These are phyloP conservation scores for Saksenaea oblongispora DNA, from an alignment of 371 early-diverging fungal species.

Conservation along the genomic window DNA sequence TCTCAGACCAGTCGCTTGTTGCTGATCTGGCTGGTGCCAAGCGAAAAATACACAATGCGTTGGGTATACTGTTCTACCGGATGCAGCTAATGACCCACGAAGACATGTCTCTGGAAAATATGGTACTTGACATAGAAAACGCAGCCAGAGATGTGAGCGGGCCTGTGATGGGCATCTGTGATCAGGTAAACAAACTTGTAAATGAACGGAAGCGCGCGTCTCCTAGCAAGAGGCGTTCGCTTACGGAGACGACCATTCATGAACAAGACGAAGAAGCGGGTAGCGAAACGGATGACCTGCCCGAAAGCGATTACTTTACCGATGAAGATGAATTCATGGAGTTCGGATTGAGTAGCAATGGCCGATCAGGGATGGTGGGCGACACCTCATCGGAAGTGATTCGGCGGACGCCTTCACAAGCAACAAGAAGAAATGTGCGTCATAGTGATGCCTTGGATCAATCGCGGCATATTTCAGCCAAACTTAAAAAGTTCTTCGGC, in stretches of 20 bases:
- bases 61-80: slow-evolving; percentile 64
- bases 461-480: slow-evolving; percentile 19
- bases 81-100: slow-evolving; percentile 58
- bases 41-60: slow-evolving; percentile 57
- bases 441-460: slow-evolving; percentile 1
- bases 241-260: not conserved
- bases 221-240: not conserved
- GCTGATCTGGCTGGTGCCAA: slow-evolving; percentile 14
- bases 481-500: slow-evolving; percentile 68
- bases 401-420: not conserved
- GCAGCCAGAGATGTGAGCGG: slow-evolving; percentile 18
- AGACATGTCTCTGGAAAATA: not conserved
- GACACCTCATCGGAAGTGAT: not conserved
- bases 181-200: slow-evolving; percentile 11
- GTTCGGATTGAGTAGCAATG: not conserved
- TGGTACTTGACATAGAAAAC: slow-evolving; percentile 15
- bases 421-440: not conserved
- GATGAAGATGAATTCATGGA: not conserved
- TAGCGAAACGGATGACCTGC: not conserved
- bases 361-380: not conserved
- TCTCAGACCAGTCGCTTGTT: not conserved
- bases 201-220: not conserved
- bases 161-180: slow-evolving; percentile 23
- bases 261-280: slow-evolving; percentile 7
- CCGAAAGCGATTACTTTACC: not conserved